These are phyloP conservation scores for Uncinocarpus reesii DNA, from an alignment of 2,329 filamentous ascomycete genomes.

Conservation along the genomic window DNA sequence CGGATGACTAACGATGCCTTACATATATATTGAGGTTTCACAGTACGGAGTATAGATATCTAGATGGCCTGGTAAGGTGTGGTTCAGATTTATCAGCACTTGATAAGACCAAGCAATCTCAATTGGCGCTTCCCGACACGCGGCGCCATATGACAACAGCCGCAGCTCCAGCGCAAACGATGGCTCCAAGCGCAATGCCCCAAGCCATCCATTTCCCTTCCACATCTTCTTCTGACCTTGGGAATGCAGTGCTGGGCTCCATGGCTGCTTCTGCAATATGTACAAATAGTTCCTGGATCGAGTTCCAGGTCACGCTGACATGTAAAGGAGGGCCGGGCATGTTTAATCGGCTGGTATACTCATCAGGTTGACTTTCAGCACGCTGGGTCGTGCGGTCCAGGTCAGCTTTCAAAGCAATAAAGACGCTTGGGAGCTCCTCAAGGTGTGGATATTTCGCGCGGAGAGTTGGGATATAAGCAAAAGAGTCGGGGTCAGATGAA, in stretches of 20 bases:
- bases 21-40: too few species aligned
- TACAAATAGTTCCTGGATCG: slow-evolving; percentile 88
- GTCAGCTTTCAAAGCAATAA: slow-evolving; percentile 89
- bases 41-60: neutral
- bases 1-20: too few species aligned
- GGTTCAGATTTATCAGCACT: neutral
- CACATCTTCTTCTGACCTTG: slow-evolving; percentile 72
- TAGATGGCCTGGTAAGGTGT: neutral
- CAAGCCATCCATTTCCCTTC: slow-evolving; percentile 71
- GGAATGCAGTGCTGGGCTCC: slow-evolving; percentile 77
- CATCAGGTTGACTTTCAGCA: slow-evolving; percentile 79
- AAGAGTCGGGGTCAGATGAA: slow-evolving; percentile 91
- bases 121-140: slow-evolving; percentile 30
- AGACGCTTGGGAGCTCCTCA: slow-evolving; percentile 81
- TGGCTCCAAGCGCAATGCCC: slow-evolving; percentile 73
- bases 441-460: slow-evolving; percentile 70
- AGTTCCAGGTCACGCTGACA: slow-evolving; percentile 88
- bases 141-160: slow-evolving; percentile 52
- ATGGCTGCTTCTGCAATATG: slow-evolving; percentile 83
- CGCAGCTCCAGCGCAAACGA: slow-evolving; percentile 49
- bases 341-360: slow-evolving; percentile 72
- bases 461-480: slow-evolving; percentile 77
- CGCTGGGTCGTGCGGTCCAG: slow-evolving; percentile 94
- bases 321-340: slow-evolving; percentile 81
- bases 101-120: neutral